Evolutionary conservation across 495 filamentous ascomycete species (phyloP).

Genomic region (Aspergillus saccharolyticus): DNA sequence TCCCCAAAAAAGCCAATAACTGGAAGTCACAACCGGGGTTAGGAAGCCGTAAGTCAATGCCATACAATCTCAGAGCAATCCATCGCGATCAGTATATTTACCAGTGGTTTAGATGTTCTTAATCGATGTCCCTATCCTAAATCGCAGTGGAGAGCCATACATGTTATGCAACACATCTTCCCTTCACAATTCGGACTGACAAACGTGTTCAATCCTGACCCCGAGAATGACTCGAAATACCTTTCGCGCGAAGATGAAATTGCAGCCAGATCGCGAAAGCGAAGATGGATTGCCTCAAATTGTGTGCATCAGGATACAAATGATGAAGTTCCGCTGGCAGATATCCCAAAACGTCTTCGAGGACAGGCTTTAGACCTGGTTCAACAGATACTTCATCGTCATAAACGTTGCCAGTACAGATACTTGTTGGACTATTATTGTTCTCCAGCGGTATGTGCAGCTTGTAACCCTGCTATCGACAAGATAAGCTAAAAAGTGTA

Average conservation of each 20-base stretch:
- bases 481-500: slow-evolving; percentile 16
- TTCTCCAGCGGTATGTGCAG: slow-evolving; percentile 47
- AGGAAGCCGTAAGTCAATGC: slow-evolving; percentile 38
- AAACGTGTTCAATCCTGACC: slow-evolving; percentile 66
- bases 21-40: slow-evolving; percentile 69
- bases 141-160: slow-evolving; percentile 51
- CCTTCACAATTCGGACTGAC: slow-evolving; percentile 84
- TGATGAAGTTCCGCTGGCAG: slow-evolving; percentile 21
- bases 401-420: slow-evolving; percentile 70
- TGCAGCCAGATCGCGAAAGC: slow-evolving; percentile 17
- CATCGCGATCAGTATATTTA: not conserved
- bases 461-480: not conserved
- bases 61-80: not conserved
- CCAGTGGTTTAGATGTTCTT: slow-evolving; percentile 61
- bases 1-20: slow-evolving; percentile 60
- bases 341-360: slow-evolving; percentile 71
- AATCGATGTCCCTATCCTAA: slow-evolving; percentile 60
- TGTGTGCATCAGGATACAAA: slow-evolving; percentile 9
- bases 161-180: slow-evolving; percentile 89
- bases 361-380: slow-evolving; percentile 56
- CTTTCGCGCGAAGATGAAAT: slow-evolving; percentile 83
- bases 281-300: slow-evolving; percentile 1
- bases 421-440: slow-evolving; percentile 78
- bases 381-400: slow-evolving; percentile 60
- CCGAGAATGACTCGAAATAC: slow-evolving; percentile 64